Conservation (phyloP, 1,139 yeast genomes). For the Yamadazyma dendronema region DNA sequence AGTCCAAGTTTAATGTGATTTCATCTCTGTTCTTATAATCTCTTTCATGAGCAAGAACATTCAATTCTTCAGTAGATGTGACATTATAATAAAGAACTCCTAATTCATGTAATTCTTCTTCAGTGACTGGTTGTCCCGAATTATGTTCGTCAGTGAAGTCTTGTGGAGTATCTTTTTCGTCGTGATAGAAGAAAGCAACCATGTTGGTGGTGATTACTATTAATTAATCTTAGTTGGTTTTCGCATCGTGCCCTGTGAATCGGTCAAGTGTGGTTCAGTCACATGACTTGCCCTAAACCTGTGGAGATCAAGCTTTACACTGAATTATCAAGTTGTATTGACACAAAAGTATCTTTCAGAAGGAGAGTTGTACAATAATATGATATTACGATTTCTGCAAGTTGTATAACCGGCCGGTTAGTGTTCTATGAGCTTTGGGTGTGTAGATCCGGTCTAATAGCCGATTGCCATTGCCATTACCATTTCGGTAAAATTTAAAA, state of each 20-base stretch:
- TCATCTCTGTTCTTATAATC: slow-evolving; percentile 78
- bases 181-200: slow-evolving; percentile 71
- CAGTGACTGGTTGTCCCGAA: slow-evolving; percentile 58
- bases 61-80: slow-evolving; percentile 54
- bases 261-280: neutral
- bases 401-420: too few species aligned
- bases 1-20: slow-evolving; percentile 57
- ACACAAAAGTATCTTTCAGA: too few species aligned
- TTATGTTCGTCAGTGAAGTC: slow-evolving; percentile 72
- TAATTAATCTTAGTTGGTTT: neutral
- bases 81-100: slow-evolving; percentile 72
- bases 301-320: too few species aligned
- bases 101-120: slow-evolving; percentile 49
- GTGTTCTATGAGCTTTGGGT: too few species aligned
- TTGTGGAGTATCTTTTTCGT: slow-evolving; percentile 56
- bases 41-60: slow-evolving; percentile 65
- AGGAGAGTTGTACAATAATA: too few species aligned
- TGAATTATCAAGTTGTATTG: too few species aligned
- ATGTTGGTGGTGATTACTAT: slow-evolving; percentile 16
- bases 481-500: too few species aligned
- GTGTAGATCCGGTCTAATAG: too few species aligned
- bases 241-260: neutral
- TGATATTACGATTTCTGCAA: too few species aligned
- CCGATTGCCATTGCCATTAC: too few species aligned
- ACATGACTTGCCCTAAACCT: neutral